phyloP scores from a whole-genome alignment of 2,329 filamentous ascomycete genomes.

The Huntiella bhutanensis region DNA sequence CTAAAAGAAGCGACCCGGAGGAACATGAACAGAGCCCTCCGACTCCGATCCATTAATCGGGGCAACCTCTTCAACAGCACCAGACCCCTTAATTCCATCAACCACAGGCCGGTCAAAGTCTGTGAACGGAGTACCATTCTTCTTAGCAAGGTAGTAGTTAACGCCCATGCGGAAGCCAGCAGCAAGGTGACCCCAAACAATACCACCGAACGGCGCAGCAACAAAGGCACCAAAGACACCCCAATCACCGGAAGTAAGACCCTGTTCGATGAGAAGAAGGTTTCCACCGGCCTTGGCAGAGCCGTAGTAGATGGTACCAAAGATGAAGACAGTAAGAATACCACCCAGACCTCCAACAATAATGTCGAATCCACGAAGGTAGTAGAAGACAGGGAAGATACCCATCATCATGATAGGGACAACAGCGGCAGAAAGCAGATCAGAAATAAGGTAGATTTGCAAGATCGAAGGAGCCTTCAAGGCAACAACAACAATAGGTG shows the following conservation, averaged over 20 bases:
- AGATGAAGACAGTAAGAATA: slow-evolving; percentile 62
- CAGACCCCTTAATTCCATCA: neutral
- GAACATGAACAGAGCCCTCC: slow-evolving; percentile 15
- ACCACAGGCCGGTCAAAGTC: slow-evolving; percentile 19
- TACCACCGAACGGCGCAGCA: slow-evolving; percentile 54
- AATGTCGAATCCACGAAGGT: slow-evolving; percentile 66
- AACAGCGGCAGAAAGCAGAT: slow-evolving; percentile 57
- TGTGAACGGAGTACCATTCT: slow-evolving; percentile 42
- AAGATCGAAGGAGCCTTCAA: slow-evolving; percentile 55
- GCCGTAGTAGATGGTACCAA: slow-evolving; percentile 61
- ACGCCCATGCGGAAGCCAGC: slow-evolving; percentile 39
- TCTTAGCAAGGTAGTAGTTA: slow-evolving; percentile 38
- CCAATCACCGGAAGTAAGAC: slow-evolving; percentile 63
- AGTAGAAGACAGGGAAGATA: slow-evolving; percentile 49
- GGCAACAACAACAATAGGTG: slow-evolving; percentile 56
- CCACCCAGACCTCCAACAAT: slow-evolving; percentile 61
- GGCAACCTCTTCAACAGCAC: neutral
- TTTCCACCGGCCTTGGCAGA: slow-evolving; percentile 42
- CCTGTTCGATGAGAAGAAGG: slow-evolving; percentile 52
- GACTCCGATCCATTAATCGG: slow-evolving; percentile 13
- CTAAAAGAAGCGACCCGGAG: slow-evolving; percentile 36
- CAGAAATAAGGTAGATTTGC: slow-evolving; percentile 68
- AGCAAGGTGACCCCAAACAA: slow-evolving; percentile 51
- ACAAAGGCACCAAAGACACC: slow-evolving; percentile 69
- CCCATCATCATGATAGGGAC: slow-evolving; percentile 62